These are phyloP conservation scores for Dictyostelium gargantuum DNA, from an alignment of 208 protist genomes.

Conservation along the genomic window DNA sequence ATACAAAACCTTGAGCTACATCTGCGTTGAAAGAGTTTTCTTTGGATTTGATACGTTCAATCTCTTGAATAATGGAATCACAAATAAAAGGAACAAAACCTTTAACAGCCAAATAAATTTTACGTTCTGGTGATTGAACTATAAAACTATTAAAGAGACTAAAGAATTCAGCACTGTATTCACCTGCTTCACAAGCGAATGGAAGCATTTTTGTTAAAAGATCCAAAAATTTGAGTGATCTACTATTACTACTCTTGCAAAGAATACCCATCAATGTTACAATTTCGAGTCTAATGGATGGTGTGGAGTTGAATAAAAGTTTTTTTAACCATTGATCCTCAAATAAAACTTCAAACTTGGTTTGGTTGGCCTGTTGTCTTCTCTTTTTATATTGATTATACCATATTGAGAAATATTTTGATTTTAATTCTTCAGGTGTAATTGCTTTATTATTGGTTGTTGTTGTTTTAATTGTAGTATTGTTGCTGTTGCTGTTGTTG, in stretches of 20 bases:
- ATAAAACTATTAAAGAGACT: slow-evolving; percentile 59
- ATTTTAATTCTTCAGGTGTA: background rate
- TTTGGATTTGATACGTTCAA: slow-evolving; percentile 55
- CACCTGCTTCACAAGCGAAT: background rate
- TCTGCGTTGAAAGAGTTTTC: slow-evolving; percentile 75
- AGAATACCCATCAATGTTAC: slow-evolving; percentile 42
- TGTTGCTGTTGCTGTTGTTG: too few relatives aligned
- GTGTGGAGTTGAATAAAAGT: slow-evolving; percentile 14
- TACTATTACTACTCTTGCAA: background rate
- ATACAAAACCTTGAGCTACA: slow-evolving; percentile 76
- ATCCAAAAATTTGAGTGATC: slow-evolving; percentile 45
- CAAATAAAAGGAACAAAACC: slow-evolving; percentile 71
- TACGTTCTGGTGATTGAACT: background rate
- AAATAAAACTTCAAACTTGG: slow-evolving; percentile 5
- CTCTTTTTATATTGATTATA: background rate
- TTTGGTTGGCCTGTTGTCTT: background rate
- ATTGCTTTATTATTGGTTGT: background rate
- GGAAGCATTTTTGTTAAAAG: slow-evolving; percentile 26
- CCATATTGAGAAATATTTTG: background rate
- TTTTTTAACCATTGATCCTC: slow-evolving; percentile 30
- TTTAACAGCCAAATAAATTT: slow-evolving; percentile 63
- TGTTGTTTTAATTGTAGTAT: too few relatives aligned
- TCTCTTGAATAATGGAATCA: slow-evolving; percentile 64
- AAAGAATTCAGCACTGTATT: slow-evolving; percentile 70
- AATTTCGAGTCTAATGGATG: slow-evolving; percentile 5